Evolutionary conservation across 1,284 basidiomycete species (phyloP), one percentile per base, ranked within the genome.

Genomic region (Hortiboletus rubellus): DNA sequence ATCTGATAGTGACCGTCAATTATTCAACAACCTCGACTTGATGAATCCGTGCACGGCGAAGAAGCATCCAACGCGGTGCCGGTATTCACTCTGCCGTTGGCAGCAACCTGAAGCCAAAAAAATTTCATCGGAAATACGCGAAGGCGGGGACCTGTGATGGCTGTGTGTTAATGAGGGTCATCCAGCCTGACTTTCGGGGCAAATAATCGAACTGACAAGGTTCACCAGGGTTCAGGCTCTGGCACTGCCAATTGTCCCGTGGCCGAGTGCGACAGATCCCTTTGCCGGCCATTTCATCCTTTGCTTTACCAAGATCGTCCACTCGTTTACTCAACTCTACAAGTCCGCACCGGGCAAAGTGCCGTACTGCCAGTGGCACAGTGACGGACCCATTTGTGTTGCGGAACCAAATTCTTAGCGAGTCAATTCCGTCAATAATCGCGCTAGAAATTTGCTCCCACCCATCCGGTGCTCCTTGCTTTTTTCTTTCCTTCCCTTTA

Each of bases 341-440:
- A 52, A 55, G 48, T 55, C 55, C 59, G 55, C 63, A 52, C 66
- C 48, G 54, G 65, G 58, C 67, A 67, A 55, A 58, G 64, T 72
- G 68, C 58, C 70, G 71, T 70, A 72, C 54, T 50, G 27, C 27
- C 27, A 27, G 27, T 27, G 42, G 55, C 59, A 52, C 57, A 34
- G 50, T 66, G 57, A 64, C 70, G 69, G 70, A 60, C 40, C 61
- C 62, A 70, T 72, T 74, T 72, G 58, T 58, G 36, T 73, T 66
- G 68, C 70, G 71, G 70, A 74, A 74, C 66, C 64, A 72, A 74
- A 66, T 69, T 52, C 55, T 67, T 74, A 74, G 71, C 70, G 73
- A 74, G 52, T 70, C 69, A 73, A 74, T 71, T 72, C 64, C 67
- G 62, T 70, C 70, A 67, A 67, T 71, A 74, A 53, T 74, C 64